A percentile compares a stretch with the other conserved stretches of the same genome.
These are phyloP conservation scores for Trebouxia sp. DNA, from an alignment of 139 green algal species.

Conservation along the genomic window DNA sequence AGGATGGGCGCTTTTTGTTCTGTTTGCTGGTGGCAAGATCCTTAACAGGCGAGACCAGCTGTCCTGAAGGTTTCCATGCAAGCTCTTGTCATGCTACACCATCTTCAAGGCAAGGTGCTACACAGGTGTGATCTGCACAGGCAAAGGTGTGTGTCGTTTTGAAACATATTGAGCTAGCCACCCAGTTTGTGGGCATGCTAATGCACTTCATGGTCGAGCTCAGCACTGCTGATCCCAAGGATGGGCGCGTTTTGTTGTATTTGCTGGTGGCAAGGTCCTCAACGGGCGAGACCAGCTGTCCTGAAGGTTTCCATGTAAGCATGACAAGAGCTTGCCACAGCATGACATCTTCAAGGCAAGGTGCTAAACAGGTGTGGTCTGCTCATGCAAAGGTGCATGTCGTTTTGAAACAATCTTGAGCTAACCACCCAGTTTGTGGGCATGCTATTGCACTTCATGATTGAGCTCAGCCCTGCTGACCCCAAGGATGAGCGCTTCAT, in stretches of 20 bases:
- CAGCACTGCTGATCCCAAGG: background rate
- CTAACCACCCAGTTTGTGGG: background rate
- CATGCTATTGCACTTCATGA: background rate
- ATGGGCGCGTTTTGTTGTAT: constrained; percentile 62
- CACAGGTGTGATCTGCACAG: background rate
- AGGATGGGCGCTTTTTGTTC: constrained; percentile 56
- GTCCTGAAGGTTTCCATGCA: too few relatives aligned
- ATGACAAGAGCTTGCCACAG: too few relatives aligned
- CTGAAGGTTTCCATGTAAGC: too few relatives aligned
- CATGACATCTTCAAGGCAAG: too few relatives aligned
- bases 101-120: too few relatives aligned
- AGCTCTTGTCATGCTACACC: too few relatives aligned
- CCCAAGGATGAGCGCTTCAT: background rate
- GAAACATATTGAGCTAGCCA: constrained; percentile 42
- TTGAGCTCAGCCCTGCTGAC: background rate
- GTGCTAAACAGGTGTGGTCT: constrained; percentile 23
- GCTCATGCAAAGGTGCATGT: background rate
- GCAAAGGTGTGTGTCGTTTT: background rate
- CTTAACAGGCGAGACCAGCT: too few relatives aligned
- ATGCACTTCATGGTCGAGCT: constrained; percentile 53
- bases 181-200: constrained; percentile 42
- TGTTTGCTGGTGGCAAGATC: constrained; percentile 54
- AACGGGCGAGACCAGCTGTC: too few relatives aligned
- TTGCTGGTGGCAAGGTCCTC: constrained; percentile 51
- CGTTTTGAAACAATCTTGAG: background rate